These are phyloP conservation scores for Blumeria graminis DNA, from an alignment of 2,329 filamentous ascomycete species.

Conservation along the genomic window DNA sequence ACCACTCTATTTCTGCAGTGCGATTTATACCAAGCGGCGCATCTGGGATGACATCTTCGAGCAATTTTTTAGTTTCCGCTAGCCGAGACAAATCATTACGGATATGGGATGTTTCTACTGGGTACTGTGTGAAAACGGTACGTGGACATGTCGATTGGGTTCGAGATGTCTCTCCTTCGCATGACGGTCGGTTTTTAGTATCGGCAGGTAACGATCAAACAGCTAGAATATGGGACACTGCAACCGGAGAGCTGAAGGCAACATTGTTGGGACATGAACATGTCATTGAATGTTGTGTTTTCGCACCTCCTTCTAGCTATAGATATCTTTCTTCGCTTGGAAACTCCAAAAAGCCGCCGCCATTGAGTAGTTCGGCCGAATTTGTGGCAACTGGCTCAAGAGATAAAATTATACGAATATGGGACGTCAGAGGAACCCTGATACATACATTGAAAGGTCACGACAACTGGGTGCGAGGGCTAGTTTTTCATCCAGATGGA, in stretches of 20 bases:
- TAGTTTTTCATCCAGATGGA: slow-evolving; percentile 78
- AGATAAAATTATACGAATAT: slow-evolving; percentile 77
- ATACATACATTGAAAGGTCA: slow-evolving; percentile 71
- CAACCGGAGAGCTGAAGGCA: slow-evolving; percentile 46
- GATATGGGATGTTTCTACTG: slow-evolving; percentile 84
- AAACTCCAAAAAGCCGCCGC: slow-evolving; percentile 60
- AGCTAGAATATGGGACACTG: slow-evolving; percentile 65
- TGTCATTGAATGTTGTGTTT: slow-evolving; percentile 60
- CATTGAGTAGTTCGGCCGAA: slow-evolving; percentile 51
- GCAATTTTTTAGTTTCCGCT: slow-evolving; percentile 67
- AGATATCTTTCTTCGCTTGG: slow-evolving; percentile 52
- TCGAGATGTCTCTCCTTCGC: slow-evolving; percentile 60
- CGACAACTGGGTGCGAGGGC: slow-evolving; percentile 76
- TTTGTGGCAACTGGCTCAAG: slow-evolving; percentile 74
- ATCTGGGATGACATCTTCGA: slow-evolving; percentile 51
- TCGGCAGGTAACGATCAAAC: slow-evolving; percentile 68
- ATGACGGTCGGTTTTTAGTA: slow-evolving; percentile 61
- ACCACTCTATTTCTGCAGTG: slow-evolving; percentile 74
- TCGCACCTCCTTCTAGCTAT: slow-evolving; percentile 63
- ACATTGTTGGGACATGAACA: slow-evolving; percentile 75
- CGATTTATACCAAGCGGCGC: slow-evolving; percentile 71
- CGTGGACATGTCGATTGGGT: slow-evolving; percentile 76
- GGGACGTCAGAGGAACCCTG: slow-evolving; percentile 64
- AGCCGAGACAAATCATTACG: slow-evolving; percentile 65
- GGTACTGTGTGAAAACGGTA: slow-evolving; percentile 80